phyloP scores from a whole-genome alignment of 805 yeast species.

The Yarrowia porcina region DNA sequence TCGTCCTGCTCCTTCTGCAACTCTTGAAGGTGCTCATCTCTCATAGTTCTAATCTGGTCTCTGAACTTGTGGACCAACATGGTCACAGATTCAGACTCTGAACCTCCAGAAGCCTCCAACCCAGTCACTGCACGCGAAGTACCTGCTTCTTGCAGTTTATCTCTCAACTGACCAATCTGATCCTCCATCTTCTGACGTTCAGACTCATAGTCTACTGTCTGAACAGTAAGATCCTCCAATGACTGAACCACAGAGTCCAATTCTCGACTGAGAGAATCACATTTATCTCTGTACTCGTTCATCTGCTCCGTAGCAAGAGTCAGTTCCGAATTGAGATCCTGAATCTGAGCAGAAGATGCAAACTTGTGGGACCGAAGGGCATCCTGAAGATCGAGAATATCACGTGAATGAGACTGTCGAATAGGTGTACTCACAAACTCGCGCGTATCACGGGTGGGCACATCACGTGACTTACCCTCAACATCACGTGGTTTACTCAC shows the following conservation, averaged over 20 bases:
- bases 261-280: constrained; percentile 37
- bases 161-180: constrained; percentile 32
- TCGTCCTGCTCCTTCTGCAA: constrained; percentile 34
- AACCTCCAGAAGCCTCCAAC: neutral
- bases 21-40: constrained; percentile 34
- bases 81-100: constrained; percentile 32
- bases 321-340: constrained; percentile 32
- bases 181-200: constrained; percentile 35
- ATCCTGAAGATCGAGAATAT: constrained; percentile 32
- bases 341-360: constrained; percentile 31
- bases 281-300: constrained; percentile 34
- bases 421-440: neutral
- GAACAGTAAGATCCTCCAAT: constrained; percentile 40
- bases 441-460: neutral
- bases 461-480: neutral
- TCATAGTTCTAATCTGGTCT: constrained; percentile 36
- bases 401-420: constrained; percentile 17
- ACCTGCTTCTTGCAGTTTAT: constrained; percentile 29
- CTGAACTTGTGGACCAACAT: constrained; percentile 39
- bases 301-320: constrained; percentile 31
- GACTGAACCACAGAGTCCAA: constrained; percentile 36
- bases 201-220: constrained; percentile 40
- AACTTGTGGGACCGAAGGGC: constrained; percentile 31
- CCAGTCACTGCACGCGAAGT: constrained; percentile 3
- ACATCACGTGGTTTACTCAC: neutral